These are phyloP conservation scores for Colletotrichum euphorbiae DNA, from an alignment of 2,329 filamentous ascomycete genomes.

Conservation along the genomic window DNA sequence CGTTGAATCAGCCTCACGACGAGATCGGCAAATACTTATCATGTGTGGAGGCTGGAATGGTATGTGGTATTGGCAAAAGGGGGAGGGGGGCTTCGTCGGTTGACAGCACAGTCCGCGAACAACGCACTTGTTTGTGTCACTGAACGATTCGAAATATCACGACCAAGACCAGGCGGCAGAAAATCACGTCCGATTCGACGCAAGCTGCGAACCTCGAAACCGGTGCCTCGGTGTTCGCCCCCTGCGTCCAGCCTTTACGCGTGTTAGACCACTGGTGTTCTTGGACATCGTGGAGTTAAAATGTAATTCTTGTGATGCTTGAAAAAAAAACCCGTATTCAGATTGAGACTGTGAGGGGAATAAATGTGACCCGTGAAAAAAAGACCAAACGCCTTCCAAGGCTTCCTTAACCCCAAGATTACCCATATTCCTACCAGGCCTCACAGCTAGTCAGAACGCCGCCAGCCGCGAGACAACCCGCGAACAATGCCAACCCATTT, in stretches of 20 bases:
- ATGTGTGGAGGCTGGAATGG: neutral
- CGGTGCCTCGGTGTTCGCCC: neutral
- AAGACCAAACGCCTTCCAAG: constrained; percentile 23
- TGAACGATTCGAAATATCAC: constrained; percentile 16
- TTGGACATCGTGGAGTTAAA: neutral
- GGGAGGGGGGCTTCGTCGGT: too few species aligned
- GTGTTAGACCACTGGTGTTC: neutral
- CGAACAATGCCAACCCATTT: constrained; percentile 9
- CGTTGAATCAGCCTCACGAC: constrained; percentile 4
- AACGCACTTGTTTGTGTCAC: constrained; percentile 6
- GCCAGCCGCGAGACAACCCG: constrained; percentile 16
- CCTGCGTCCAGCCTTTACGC: constrained; percentile 9
- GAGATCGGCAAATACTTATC: neutral
- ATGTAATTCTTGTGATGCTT: constrained; percentile 14
- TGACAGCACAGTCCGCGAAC: neutral
- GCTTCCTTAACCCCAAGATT: neutral
- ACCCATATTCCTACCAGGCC: constrained; percentile 1
- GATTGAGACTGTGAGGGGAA: constrained; percentile 21
- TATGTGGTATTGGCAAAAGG: too few species aligned
- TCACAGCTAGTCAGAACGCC: constrained; percentile 24
- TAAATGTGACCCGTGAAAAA: neutral
- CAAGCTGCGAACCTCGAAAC: neutral
- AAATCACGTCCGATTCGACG: neutral
- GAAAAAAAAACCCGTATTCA: neutral
- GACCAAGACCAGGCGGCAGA: constrained; percentile 11